phyloP scores from a whole-genome alignment of 2,329 filamentous ascomycete species.

The Exophiala oligosperma region DNA sequence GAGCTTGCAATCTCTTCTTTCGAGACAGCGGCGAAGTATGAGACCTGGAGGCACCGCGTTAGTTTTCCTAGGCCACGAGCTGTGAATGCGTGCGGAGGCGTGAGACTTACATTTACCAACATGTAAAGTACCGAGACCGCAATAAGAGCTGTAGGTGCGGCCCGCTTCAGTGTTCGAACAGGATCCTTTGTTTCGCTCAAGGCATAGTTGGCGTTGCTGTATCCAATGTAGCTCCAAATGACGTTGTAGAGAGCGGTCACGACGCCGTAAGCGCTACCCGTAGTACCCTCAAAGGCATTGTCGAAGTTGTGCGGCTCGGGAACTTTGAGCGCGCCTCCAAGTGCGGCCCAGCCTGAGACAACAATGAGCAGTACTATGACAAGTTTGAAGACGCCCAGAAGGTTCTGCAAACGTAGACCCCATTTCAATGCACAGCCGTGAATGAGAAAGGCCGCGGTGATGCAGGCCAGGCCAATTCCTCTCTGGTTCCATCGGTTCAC shows the following conservation, averaged over 20 bases:
- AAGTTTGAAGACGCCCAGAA: slow-evolving; percentile 52
- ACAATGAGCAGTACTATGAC: slow-evolving; percentile 51
- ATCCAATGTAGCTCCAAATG: slow-evolving; percentile 57
- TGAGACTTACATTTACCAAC: slow-evolving; percentile 46
- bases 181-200: slow-evolving; percentile 59
- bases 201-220: slow-evolving; percentile 57
- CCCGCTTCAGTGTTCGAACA: slow-evolving; percentile 58
- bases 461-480: slow-evolving; percentile 48
- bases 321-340: slow-evolving; percentile 40
- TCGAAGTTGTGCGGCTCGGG: slow-evolving; percentile 35
- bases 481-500: slow-evolving; percentile 49
- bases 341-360: slow-evolving; percentile 43
- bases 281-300: slow-evolving; percentile 42
- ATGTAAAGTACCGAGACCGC: slow-evolving; percentile 58
- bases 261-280: slow-evolving; percentile 41
- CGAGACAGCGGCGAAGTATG: slow-evolving; percentile 61
- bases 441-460: slow-evolving; percentile 49
- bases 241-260: slow-evolving; percentile 57
- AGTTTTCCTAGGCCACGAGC: neutral
- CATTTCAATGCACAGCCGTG: slow-evolving; percentile 49
- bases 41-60: slow-evolving; percentile 35
- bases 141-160: slow-evolving; percentile 56
- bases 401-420: slow-evolving; percentile 51
- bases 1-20: slow-evolving; percentile 56
- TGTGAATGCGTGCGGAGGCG: neutral